Conservation (phyloP, 257 asterid species). For the Paraleonurus japonicus region DNA sequence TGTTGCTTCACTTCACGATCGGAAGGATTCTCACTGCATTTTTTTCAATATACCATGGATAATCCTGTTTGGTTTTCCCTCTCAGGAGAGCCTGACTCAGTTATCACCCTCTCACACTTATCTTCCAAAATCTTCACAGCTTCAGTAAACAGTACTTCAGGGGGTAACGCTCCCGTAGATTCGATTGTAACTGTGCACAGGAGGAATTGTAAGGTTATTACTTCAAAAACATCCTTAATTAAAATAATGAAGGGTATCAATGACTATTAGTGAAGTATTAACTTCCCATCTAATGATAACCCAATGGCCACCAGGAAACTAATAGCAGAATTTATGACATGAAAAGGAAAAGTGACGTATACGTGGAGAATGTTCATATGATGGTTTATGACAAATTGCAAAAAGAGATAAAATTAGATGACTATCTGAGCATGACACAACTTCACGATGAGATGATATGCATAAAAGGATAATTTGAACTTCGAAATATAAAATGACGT, state of each 20-base stretch:
- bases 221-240: neutral
- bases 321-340: neutral
- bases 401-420: neutral
- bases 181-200: constrained; percentile 67
- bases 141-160: constrained; percentile 83
- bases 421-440: neutral
- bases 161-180: constrained; percentile 89
- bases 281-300: neutral
- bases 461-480: neutral
- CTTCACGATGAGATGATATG: neutral
- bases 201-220: neutral
- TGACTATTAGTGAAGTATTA: neutral
- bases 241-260: neutral
- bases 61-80: neutral
- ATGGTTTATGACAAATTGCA: neutral
- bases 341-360: neutral
- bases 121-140: constrained; percentile 90
- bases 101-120: constrained; percentile 74
- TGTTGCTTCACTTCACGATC: neutral
- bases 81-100: constrained; percentile 70
- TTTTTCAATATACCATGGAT: neutral
- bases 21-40: neutral
- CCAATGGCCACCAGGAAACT: neutral
- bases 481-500: neutral
- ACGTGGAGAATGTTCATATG: neutral